Base-by-base conservation (phyloP, 352 stramenopile species). In the Hyaloperonospora brassicae region DNA sequence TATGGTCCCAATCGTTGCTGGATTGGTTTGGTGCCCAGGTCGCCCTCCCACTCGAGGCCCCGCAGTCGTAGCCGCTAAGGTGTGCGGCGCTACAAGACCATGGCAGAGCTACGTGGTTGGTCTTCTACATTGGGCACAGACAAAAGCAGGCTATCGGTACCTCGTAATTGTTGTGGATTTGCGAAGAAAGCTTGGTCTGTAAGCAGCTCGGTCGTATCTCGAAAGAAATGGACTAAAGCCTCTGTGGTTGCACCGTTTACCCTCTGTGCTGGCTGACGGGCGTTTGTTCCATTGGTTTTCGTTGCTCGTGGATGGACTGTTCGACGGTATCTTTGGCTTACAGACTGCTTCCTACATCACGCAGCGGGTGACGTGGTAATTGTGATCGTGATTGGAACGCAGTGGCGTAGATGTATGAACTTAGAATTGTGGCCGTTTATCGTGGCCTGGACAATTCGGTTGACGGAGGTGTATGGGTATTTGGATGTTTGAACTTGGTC, bases 41-140 rank as follows among this genome's bases (percentile, higher is more conserved):
- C 63, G 6, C 62, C 62, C 34, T 49, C 54, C 49, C 55, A 44
- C 21, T 55, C 57, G 48, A 48, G 59, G 12, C 55, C 59, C 57
- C 57, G 63, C 42, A 68, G 62, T 49, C 63, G 63, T 5, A 67
- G 59, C 41, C 58, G 62, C 48, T 70, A 64, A 61, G 46, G 6
- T 53, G 24, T 14, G 34, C 34, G 31, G n/a, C 21, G 17, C 23
- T 53, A n/a, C 50, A 4, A 47, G 35, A 48, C 13, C 21, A n/a
- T 60, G 24, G 31, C 30, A 30, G 14, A 14, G 30, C 11, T 49
- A 27, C 36, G 25, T 47, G 44, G 31, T 55, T 39, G 25, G 1
- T 4, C n/a, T 14, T 56, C 7, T 54, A 40, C 50, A 30, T 43
- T 30, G 45, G 41, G 31, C 38, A 21, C 24, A 57, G 35, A 38